phyloP scores from a whole-genome alignment of 148 eudicot genomes.

The Camellia granthamiana region DNA sequence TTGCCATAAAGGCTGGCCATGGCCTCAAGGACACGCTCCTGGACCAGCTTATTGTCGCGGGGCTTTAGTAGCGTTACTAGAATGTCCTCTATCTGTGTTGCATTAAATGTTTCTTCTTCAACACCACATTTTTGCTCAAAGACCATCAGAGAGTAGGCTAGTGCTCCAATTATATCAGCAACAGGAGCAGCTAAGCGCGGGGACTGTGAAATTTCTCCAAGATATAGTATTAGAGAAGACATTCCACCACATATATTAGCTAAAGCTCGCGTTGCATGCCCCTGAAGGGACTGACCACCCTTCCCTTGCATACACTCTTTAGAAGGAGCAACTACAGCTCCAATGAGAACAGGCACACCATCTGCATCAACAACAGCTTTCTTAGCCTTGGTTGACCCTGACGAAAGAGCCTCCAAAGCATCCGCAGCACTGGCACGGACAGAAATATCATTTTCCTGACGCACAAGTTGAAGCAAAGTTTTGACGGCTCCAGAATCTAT shows the following conservation, averaged over 20 bases:
- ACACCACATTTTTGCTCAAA: slow-evolving; percentile 38
- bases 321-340: slow-evolving; percentile 79
- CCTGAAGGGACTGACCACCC: slow-evolving; percentile 65
- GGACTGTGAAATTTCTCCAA: slow-evolving; percentile 70
- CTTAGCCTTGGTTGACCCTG: slow-evolving; percentile 56
- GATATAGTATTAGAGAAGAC: slow-evolving; percentile 60
- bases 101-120: slow-evolving; percentile 51
- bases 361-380: slow-evolving; percentile 63
- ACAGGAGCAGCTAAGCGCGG: slow-evolving; percentile 70
- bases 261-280: slow-evolving; percentile 62
- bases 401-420: slow-evolving; percentile 76
- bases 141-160: slow-evolving; percentile 69
- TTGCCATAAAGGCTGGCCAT: slow-evolving; percentile 79
- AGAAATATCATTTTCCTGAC: slow-evolving; percentile 53
- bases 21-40: slow-evolving; percentile 84
- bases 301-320: slow-evolving; percentile 84
- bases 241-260: slow-evolving; percentile 82
- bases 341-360: slow-evolving; percentile 65
- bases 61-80: slow-evolving; percentile 55
- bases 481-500: slow-evolving; percentile 66
- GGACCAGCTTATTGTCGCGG: slow-evolving; percentile 59
- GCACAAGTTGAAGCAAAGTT: slow-evolving; percentile 60
- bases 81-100: slow-evolving; percentile 51
- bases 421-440: slow-evolving; percentile 83
- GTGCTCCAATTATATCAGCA: slow-evolving; percentile 75